A percentile compares a stretch with the other conserved stretches of the same genome.
Evolutionary conservation across 2,329 filamentous ascomycete species (phyloP).

Genomic region (Fonsecaea pedrosoi): DNA sequence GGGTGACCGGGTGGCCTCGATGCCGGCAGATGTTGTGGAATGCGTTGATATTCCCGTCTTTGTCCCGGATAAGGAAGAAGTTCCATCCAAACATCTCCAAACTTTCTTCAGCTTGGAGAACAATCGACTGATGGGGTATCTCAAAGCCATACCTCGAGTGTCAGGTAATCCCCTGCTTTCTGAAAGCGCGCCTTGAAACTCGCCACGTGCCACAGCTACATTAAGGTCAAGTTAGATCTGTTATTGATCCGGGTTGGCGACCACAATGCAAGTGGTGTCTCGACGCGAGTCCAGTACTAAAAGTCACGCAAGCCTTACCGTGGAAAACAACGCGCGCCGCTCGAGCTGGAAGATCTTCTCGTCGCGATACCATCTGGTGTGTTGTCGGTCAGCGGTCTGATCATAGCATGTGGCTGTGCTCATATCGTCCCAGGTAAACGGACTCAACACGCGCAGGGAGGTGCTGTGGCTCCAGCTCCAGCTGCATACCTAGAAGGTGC

Average conservation of each 20-base stretch:
- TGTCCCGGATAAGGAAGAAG: constrained; percentile 61
- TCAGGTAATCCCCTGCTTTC: constrained; percentile 36
- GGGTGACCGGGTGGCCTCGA: constrained; percentile 63
- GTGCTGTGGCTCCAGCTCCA: neutral
- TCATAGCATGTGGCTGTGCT: neutral
- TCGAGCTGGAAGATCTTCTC: constrained; percentile 38
- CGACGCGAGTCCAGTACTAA: neutral
- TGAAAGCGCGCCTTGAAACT: constrained; percentile 33
- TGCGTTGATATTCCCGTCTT: constrained; percentile 61
- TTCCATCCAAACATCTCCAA: constrained; percentile 55
- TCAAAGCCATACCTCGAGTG: constrained; percentile 26
- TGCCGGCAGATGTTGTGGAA: constrained; percentile 71
- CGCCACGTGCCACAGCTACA: constrained; percentile 36
- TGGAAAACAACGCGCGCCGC: constrained; percentile 33
- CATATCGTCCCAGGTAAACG: neutral
- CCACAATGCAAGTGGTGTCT: neutral
- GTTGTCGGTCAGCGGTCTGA: neutral
- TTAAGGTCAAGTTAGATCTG: neutral
- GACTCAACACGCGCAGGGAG: neutral
- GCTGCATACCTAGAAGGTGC: constrained; percentile 32
- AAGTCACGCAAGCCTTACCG: constrained; percentile 18
- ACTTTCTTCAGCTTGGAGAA: neutral
- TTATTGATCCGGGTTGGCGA: neutral
- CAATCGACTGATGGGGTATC: neutral
- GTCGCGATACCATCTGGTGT: constrained; percentile 35